phyloP scores from a whole-genome alignment of 768 basidiomycete species.

The Boletales sp. region DNA sequence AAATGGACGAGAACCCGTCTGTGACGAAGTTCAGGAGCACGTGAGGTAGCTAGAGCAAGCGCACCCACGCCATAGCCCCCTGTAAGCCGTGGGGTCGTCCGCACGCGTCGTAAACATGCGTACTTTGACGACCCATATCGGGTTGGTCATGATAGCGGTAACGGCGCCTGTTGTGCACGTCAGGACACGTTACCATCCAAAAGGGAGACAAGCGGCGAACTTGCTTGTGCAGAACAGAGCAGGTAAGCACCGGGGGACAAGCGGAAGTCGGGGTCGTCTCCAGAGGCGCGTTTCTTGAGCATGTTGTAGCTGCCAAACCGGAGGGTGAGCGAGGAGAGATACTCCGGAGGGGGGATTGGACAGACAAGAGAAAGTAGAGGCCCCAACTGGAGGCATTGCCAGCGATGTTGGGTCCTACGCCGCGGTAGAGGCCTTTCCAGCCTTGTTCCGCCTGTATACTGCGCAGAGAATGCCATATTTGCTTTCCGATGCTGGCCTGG shows the following conservation, averaged over 20 bases:
- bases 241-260: slow-evolving; percentile 80
- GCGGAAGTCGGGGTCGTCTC: slow-evolving; percentile 59
- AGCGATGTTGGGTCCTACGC: slow-evolving; percentile 84
- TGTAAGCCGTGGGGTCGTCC: slow-evolving; percentile 69
- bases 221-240: slow-evolving; percentile 91
- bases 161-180: slow-evolving; percentile 63
- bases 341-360: not conserved
- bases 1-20: slow-evolving; percentile 76
- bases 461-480: slow-evolving; percentile 72
- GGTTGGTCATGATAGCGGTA: slow-evolving; percentile 94
- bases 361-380: slow-evolving; percentile 93
- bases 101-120: slow-evolving; percentile 87
- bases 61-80: slow-evolving; percentile 65
- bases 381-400: slow-evolving; percentile 98
- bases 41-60: not conserved
- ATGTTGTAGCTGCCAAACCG: slow-evolving; percentile 73
- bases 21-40: not conserved
- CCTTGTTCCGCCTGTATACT: slow-evolving; percentile 76
- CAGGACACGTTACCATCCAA: slow-evolving; percentile 10
- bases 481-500: slow-evolving; percentile 57
- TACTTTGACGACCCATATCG: slow-evolving; percentile 96
- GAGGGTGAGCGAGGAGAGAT: slow-evolving; percentile 2
- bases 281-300: slow-evolving; percentile 78
- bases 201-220: slow-evolving; percentile 53
- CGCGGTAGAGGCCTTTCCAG: slow-evolving; percentile 85